A percentile compares a stretch with the other conserved stretches of the same genome.
phyloP scores from a whole-genome alignment of 805 yeast genomes.

The Candida hungchunana region DNA sequence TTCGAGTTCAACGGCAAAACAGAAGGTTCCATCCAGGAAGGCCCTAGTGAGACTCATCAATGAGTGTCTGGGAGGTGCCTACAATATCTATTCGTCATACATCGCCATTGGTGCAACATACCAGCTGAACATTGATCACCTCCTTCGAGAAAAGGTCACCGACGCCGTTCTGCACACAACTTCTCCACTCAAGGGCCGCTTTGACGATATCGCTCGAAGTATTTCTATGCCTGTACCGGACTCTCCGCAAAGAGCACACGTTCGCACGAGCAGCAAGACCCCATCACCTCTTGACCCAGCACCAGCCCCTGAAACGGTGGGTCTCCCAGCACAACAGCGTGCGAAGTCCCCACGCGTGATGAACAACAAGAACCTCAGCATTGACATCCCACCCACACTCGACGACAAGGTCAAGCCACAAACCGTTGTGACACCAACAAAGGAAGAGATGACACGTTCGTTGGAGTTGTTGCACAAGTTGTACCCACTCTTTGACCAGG shows the following conservation, averaged over 20 bases:
- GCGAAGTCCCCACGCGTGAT: constrained; percentile 6
- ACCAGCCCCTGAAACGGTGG: constrained; percentile 1
- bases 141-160: constrained; percentile 41
- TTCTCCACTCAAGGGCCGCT: constrained; percentile 29
- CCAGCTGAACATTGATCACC: constrained; percentile 64
- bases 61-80: constrained; percentile 57
- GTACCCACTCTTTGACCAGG: constrained; percentile 42
- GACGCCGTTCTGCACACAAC: constrained; percentile 35
- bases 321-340: not conserved
- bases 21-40: constrained; percentile 10
- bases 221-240: not conserved
- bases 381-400: constrained; percentile 17
- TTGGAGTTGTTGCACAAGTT: constrained; percentile 35
- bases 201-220: constrained; percentile 7
- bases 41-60: constrained; percentile 42
- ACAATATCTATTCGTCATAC: constrained; percentile 61
- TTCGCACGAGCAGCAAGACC: not conserved
- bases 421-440: constrained; percentile 30
- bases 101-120: constrained; percentile 63
- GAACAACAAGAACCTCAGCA: constrained; percentile 20
- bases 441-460: constrained; percentile 30
- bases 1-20: too few relatives aligned
- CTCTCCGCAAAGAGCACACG: constrained; percentile 5
- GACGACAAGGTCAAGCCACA: constrained; percentile 1
- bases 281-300: not conserved